Percentiles rank a stretch among this genome's conserved stretches.
These are phyloP conservation scores for Tolypocladium sp. DNA, from an alignment of 2,329 filamentous ascomycete species.

Conservation along the genomic window DNA sequence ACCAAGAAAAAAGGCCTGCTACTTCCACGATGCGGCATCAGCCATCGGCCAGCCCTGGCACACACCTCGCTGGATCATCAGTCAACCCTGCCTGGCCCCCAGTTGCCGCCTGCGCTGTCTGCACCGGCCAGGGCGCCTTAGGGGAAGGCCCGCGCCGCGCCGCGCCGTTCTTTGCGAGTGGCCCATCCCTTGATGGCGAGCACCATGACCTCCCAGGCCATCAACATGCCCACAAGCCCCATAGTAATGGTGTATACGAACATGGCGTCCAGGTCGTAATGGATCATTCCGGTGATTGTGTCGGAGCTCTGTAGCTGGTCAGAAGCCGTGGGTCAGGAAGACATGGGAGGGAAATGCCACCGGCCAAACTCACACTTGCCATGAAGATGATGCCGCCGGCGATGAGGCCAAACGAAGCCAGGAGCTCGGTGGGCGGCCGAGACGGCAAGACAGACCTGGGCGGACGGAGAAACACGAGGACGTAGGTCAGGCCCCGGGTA, in stretches of 20 bases:
- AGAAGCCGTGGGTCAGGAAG: constrained; percentile 2
- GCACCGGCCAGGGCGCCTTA: not conserved
- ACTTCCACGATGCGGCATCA: not conserved
- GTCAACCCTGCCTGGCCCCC: not conserved
- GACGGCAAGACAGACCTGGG: constrained; percentile 73
- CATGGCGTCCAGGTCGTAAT: constrained; percentile 76
- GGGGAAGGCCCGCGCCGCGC: not conserved
- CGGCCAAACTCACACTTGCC: constrained; percentile 58
- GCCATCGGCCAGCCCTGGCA: not conserved
- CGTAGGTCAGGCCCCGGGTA: constrained; percentile 69
- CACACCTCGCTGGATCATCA: not conserved
- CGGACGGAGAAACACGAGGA: constrained; percentile 70
- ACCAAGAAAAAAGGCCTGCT: not conserved
- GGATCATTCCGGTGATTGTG: constrained; percentile 67
- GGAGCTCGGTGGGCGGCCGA: constrained; percentile 81
- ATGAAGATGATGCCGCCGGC: constrained; percentile 87
- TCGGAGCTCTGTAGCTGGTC: constrained; percentile 54
- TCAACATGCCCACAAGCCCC: constrained; percentile 72
- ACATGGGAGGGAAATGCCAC: not conserved
- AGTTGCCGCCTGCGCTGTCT: not conserved
- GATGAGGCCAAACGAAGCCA: constrained; percentile 79
- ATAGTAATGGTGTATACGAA: constrained; percentile 85
- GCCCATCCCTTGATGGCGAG: constrained; percentile 89
- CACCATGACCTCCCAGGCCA: constrained; percentile 73
- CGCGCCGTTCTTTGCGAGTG: constrained; percentile 28